phyloP scores from a whole-genome alignment of 1,284 basidiomycete genomes.

The Violaceomyces palustris region DNA sequence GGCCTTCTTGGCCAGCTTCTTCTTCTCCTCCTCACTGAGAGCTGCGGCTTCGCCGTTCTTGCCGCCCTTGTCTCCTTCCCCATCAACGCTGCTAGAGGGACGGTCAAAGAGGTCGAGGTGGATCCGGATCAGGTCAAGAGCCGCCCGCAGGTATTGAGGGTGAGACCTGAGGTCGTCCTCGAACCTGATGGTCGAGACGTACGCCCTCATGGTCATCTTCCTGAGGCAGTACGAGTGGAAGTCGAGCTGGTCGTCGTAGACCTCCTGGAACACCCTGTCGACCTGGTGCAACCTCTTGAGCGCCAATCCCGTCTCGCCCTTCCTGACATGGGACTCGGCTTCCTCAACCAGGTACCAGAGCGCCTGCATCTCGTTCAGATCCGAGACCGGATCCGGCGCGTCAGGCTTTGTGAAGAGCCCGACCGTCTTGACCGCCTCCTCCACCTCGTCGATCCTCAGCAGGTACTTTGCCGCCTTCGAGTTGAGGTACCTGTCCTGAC shows the following conservation, averaged over 20 bases:
- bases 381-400: slow-evolving; percentile 67
- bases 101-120: slow-evolving; percentile 62
- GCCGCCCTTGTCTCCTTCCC: background rate
- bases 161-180: slow-evolving; percentile 75
- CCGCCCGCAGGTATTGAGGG: slow-evolving; percentile 71
- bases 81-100: too few relatives aligned
- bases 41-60: background rate
- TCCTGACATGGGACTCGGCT: slow-evolving; percentile 66
- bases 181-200: slow-evolving; percentile 73
- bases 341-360: slow-evolving; percentile 81
- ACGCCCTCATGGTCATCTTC: slow-evolving; percentile 79
- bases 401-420: slow-evolving; percentile 49
- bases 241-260: slow-evolving; percentile 95
- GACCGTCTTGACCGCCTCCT: slow-evolving; percentile 53
- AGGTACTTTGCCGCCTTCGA: slow-evolving; percentile 90
- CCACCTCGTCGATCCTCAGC: slow-evolving; percentile 66
- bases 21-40: slow-evolving; percentile 13
- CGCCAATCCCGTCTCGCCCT: slow-evolving; percentile 70
- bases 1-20: slow-evolving; percentile 23
- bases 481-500: slow-evolving; percentile 93
- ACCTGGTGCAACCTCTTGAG: slow-evolving; percentile 80
- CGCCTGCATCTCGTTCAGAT: slow-evolving; percentile 95
- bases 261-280: slow-evolving; percentile 76
- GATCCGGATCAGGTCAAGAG: slow-evolving; percentile 66
- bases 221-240: slow-evolving; percentile 94